Conservation (phyloP, 768 basidiomycete species). For the Phallus indusiatus region DNA sequence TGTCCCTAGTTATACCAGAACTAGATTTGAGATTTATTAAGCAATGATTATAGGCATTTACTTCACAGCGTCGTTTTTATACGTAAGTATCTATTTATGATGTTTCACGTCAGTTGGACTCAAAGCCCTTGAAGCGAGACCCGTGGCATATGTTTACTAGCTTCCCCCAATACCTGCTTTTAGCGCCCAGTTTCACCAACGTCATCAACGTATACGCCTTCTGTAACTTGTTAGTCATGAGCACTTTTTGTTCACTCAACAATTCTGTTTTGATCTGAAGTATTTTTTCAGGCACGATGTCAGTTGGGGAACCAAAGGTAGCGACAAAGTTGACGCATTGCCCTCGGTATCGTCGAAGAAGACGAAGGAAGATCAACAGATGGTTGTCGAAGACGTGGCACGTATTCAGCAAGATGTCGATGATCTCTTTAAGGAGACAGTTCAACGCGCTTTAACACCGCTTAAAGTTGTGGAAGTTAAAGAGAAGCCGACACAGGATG, state of each 20-base stretch:
- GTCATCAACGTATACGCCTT: slow-evolving; percentile 96
- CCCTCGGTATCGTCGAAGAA: slow-evolving; percentile 86
- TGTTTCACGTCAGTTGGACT: neutral
- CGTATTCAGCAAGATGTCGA: slow-evolving; percentile 84
- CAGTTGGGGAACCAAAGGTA: slow-evolving; percentile 93
- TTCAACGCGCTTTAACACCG: slow-evolving; percentile 77
- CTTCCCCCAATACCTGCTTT: slow-evolving; percentile 80
- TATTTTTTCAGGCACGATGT: slow-evolving; percentile 34
- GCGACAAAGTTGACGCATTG: slow-evolving; percentile 86
- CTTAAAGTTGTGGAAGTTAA: slow-evolving; percentile 50
- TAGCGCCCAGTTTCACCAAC: slow-evolving; percentile 92
- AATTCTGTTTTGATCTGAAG: neutral
- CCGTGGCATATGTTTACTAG: slow-evolving; percentile 98
- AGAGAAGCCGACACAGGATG: slow-evolving; percentile 76
- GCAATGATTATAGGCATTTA: slow-evolving; percentile 51
- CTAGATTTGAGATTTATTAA: slow-evolving; percentile 10
- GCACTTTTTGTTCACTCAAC: slow-evolving; percentile 13
- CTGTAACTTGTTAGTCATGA: slow-evolving; percentile 88
- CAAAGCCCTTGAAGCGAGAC: slow-evolving; percentile 52
- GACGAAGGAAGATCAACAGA: slow-evolving; percentile 57
- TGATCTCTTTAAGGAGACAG: slow-evolving; percentile 84
- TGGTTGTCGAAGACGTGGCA: slow-evolving; percentile 80
- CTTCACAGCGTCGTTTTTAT: slow-evolving; percentile 74
- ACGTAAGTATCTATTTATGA: slow-evolving; percentile 39
- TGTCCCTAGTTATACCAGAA: slow-evolving; percentile 14